Evolutionary conservation across 1,284 basidiomycete genomes (phyloP).

Genomic region (Volvariella volvacea): DNA sequence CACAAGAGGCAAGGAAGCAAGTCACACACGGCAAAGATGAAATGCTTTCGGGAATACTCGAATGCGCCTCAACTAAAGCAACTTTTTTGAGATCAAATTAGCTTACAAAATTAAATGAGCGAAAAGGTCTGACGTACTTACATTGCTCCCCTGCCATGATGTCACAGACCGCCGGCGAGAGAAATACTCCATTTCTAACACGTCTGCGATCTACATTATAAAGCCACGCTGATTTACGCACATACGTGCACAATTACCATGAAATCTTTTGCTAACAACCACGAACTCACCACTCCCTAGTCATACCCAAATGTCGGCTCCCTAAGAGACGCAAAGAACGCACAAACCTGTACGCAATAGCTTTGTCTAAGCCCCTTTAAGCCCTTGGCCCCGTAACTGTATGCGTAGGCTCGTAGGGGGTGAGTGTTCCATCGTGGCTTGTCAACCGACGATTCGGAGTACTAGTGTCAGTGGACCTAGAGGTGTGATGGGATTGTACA

Average conservation of each 20-base stretch:
- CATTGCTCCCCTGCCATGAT: conserved; percentile 64
- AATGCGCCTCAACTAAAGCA: conserved; percentile 71
- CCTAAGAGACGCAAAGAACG: conserved; percentile 69
- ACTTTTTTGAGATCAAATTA: conserved; percentile 31
- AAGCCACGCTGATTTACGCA: background rate
- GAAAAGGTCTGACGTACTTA: conserved; percentile 45
- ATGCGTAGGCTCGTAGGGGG: conserved; percentile 43
- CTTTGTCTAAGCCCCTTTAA: conserved; percentile 56
- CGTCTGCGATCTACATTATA: conserved; percentile 56
- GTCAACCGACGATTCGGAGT: background rate
- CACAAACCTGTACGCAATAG: conserved; percentile 54
- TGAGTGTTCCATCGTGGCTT: conserved; percentile 21
- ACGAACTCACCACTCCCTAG: conserved; percentile 48
- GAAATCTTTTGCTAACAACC: background rate
- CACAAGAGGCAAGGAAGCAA: conserved; percentile 15
- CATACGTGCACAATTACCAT: background rate
- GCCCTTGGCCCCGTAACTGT: conserved; percentile 63
- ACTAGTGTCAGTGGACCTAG: background rate
- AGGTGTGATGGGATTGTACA: too few species aligned
- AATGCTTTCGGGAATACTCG: conserved; percentile 55
- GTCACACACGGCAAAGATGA: conserved; percentile 68
- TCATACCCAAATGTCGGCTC: conserved; percentile 77
- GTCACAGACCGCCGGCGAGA: conserved; percentile 56
- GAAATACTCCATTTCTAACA: conserved; percentile 77
- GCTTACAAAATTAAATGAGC: background rate